phyloP scores from a whole-genome alignment of 2,329 filamentous ascomycete species.

The Penicillium sp. region DNA sequence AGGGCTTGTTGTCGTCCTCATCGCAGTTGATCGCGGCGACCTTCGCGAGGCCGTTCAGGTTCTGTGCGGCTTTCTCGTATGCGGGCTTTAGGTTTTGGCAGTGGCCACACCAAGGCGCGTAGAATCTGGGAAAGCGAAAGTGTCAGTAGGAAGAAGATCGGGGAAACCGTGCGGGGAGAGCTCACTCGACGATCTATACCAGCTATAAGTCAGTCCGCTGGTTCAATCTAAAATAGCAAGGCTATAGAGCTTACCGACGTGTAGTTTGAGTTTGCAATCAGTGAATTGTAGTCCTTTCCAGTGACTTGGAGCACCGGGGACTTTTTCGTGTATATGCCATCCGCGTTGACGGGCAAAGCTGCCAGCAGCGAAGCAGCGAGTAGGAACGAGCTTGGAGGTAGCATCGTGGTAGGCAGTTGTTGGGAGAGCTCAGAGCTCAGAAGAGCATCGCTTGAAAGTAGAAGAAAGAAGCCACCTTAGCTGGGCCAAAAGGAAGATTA shows the following conservation, averaged over 20 bases:
- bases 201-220: background rate
- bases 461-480: slow-evolving; percentile 8
- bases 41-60: slow-evolving; percentile 85
- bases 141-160: slow-evolving; percentile 13
- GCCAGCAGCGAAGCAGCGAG: slow-evolving; percentile 63
- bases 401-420: slow-evolving; percentile 25
- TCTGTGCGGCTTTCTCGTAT: slow-evolving; percentile 90
- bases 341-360: slow-evolving; percentile 62
- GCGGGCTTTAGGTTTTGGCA: slow-evolving; percentile 94
- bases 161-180: slow-evolving; percentile 12
- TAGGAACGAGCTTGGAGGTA: slow-evolving; percentile 45
- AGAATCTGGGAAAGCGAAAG: slow-evolving; percentile 68
- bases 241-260: slow-evolving; percentile 66
- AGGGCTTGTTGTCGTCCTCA: slow-evolving; percentile 83
- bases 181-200: slow-evolving; percentile 55
- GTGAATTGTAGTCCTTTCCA: slow-evolving; percentile 71
- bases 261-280: slow-evolving; percentile 87
- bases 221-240: background rate
- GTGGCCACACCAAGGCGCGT: slow-evolving; percentile 96
- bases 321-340: slow-evolving; percentile 78
- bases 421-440: background rate
- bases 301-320: slow-evolving; percentile 84
- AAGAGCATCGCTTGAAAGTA: slow-evolving; percentile 2
- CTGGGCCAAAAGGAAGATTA: slow-evolving; percentile 12
- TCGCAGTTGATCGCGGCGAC: slow-evolving; percentile 95